phyloP scores from a whole-genome alignment of 495 filamentous ascomycete species.

The Platismatia glauca region DNA sequence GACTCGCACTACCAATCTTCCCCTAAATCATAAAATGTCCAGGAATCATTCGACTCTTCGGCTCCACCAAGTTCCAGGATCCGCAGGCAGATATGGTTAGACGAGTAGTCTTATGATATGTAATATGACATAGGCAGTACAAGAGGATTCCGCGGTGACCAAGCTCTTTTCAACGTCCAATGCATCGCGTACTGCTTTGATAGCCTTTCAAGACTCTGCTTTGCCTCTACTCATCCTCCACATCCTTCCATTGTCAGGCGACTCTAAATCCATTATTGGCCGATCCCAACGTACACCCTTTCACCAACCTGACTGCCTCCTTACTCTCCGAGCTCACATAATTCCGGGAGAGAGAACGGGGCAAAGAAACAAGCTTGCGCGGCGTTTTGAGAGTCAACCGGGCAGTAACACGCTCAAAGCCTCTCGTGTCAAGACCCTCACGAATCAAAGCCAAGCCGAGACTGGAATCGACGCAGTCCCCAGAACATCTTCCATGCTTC shows the following conservation, averaged over 20 bases:
- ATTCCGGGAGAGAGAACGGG: too few relatives aligned
- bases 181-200: conserved; percentile 1
- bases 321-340: neutral
- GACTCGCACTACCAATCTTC: conserved; percentile 3
- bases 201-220: neutral
- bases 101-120: conserved; percentile 2
- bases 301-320: neutral
- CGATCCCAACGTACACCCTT: neutral
- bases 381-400: neutral
- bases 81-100: neutral
- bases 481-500: neutral
- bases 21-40: conserved; percentile 7
- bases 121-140: conserved; percentile 14
- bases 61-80: conserved; percentile 3
- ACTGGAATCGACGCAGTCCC: neutral
- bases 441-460: neutral
- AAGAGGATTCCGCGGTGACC: neutral
- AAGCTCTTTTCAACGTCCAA: neutral
- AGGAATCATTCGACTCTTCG: neutral
- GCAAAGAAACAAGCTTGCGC: neutral
- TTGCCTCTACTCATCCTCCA: neutral
- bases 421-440: neutral
- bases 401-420: neutral
- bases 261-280: neutral
- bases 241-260: neutral